These are phyloP conservation scores for Arctium lappa DNA, from an alignment of 129 eudicot genomes.

Conservation along the genomic window DNA sequence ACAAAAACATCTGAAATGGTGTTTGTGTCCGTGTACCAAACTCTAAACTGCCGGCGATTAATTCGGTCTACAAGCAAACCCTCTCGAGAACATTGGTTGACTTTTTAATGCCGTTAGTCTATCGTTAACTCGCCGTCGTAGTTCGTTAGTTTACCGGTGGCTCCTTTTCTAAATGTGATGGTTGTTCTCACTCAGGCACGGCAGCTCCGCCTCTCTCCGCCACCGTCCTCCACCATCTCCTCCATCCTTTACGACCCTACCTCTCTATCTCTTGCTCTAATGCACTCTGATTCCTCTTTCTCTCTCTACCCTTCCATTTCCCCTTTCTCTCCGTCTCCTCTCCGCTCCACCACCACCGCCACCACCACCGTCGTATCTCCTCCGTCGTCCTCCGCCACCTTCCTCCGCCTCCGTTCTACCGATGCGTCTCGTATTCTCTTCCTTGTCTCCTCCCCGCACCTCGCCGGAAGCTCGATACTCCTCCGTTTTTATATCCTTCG, in stretches of 20 bases:
- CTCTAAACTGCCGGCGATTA: conserved; percentile 20
- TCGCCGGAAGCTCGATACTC: conserved; percentile 47
- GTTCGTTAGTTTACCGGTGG: conserved; percentile 18
- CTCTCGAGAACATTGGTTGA: conserved; percentile 32
- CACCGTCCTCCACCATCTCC: conserved; percentile 34
- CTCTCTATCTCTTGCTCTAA: conserved; percentile 61
- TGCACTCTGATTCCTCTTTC: conserved; percentile 67
- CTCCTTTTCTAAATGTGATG: conserved; percentile 33
- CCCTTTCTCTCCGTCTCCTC: conserved; percentile 33
- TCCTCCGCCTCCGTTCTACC: conserved; percentile 56
- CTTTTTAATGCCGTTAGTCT: conserved; percentile 24
- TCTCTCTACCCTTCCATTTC: conserved; percentile 67
- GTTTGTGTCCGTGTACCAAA: conserved; percentile 4
- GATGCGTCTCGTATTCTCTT: conserved; percentile 42
- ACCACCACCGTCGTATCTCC: conserved; percentile 51
- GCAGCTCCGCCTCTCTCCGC: conserved; percentile 51
- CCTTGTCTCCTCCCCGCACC: conserved; percentile 56
- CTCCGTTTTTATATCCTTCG: conserved; percentile 56
- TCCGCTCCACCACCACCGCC: conserved; percentile 40
- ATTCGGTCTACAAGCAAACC: conserved; percentile 19
- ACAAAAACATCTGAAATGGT: neutral
- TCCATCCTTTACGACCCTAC: conserved; percentile 52
- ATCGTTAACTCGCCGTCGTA: conserved; percentile 23
- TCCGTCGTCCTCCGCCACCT: conserved; percentile 71
- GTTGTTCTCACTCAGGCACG: conserved; percentile 45